Base-by-base conservation (phyloP, 2,329 filamentous ascomycete species). In the Fusarium sp. region DNA sequence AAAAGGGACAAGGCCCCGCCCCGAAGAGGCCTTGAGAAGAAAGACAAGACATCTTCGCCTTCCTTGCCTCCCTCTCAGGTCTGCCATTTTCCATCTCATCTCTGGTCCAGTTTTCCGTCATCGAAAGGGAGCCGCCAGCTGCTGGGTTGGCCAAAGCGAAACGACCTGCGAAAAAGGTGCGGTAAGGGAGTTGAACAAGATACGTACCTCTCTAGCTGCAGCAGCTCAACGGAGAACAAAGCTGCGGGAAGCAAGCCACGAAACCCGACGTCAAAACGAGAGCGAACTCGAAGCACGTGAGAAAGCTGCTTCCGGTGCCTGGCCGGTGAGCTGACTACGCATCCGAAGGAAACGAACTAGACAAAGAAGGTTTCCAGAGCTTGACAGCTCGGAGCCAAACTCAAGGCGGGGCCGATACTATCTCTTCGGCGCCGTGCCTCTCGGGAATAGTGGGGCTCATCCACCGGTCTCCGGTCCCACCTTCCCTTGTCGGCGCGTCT, bases 1-100 rank as follows among this genome's bases (percentile, higher is more conserved):
- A 79, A 76, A 79, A 79, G 64, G 76, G 71, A 73, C 72, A 33
- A 59, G 68, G 56, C 37, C 69, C 76, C 74, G 65, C 75, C 71
- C 63, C 65, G 47, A 43, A 60, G 57, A 66, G 54, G 58, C 38
- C 17, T 52, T 58, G 25, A 20, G 61, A 70, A 73, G 64, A 59
- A 64, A 70, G 72, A 70, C 66, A 20, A 64, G 62, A 64, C 72
- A 75, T 69, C 69, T 64, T 63, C 66, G 35, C 47, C n/a, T 38
- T 40, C n/a, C 37, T 65, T 71, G 62, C 65, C 47, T 27, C 10
- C 58, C 60, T 68, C 54, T 65, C 58, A 30, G 37, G 60, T 47
- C 57, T 52, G 15, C 33, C 50, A 32, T 32, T 32, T 70, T 71
- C 65, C 63, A 37, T 38, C 20, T 60, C 56, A 38, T 63, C 63